Conservation (phyloP, 768 basidiomycete genomes). For the Boletus sp. region DNA sequence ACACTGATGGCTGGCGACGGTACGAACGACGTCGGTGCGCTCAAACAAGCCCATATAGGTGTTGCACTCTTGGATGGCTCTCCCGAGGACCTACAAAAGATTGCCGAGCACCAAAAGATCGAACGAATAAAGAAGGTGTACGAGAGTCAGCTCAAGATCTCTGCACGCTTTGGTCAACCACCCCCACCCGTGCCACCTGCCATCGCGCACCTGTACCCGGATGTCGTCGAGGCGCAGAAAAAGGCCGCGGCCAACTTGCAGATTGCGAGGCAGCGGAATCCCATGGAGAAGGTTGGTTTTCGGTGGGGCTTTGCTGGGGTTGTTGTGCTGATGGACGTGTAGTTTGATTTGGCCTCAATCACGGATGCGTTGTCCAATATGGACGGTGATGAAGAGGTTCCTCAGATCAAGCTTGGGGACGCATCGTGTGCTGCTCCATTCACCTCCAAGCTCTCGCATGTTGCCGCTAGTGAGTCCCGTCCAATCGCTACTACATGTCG, state of each 20-base stretch:
- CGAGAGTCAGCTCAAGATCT: constrained; percentile 90
- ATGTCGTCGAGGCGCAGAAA: constrained; percentile 87
- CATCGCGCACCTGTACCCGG: constrained; percentile 84
- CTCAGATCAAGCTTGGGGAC: constrained; percentile 99
- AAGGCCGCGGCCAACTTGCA: constrained; percentile 65
- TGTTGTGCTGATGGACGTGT: constrained; percentile 13
- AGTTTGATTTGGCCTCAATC: constrained; percentile 78
- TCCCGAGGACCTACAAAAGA: constrained; percentile 86
- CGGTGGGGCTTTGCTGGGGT: background rate
- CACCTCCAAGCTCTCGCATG: constrained; percentile 97
- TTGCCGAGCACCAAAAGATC: constrained; percentile 85
- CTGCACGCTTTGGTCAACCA: constrained; percentile 84
- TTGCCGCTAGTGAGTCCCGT: constrained; percentile 77
- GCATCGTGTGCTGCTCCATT: constrained; percentile 98
- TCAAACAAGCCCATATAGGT: constrained; percentile 97
- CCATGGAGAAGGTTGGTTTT: constrained; percentile 78
- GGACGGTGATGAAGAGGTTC: constrained; percentile 92
- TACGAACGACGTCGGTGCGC: constrained; percentile 97
- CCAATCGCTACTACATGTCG: background rate
- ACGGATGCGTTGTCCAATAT: constrained; percentile 86
- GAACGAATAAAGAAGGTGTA: constrained; percentile 97
- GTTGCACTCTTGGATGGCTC: constrained; percentile 92
- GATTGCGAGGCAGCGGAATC: constrained; percentile 72
- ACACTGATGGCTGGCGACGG: constrained; percentile 99
- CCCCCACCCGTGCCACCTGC: constrained; percentile 91